Evolutionary conservation across 495 filamentous ascomycete species (phyloP).

Genomic region (Darksidea phi): DNA sequence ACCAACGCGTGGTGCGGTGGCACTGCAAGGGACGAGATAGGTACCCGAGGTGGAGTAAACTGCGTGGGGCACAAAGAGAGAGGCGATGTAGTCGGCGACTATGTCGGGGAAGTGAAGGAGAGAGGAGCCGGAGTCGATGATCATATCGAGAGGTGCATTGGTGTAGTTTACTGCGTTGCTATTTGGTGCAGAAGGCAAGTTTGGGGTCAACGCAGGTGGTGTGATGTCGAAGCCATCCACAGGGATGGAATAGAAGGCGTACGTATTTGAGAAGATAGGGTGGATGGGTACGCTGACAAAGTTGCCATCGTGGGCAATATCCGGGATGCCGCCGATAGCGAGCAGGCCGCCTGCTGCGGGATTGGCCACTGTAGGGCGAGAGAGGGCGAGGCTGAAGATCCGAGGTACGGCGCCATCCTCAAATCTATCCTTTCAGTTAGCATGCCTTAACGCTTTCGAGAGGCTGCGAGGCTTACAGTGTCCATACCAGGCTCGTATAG

Average conservation of each 20-base stretch:
- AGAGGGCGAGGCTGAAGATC: slow-evolving; percentile 56
- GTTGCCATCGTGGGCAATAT: slow-evolving; percentile 39
- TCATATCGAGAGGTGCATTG: slow-evolving; percentile 28
- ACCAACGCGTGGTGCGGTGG: slow-evolving; percentile 53
- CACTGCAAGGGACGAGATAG: slow-evolving; percentile 58
- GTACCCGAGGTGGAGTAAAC: slow-evolving; percentile 47
- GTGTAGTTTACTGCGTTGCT: no score
- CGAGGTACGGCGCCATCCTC: slow-evolving; percentile 51
- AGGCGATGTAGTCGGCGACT: slow-evolving; percentile 50
- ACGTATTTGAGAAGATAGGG: not conserved
- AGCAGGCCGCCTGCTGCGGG: slow-evolving; percentile 40
- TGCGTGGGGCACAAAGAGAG: slow-evolving; percentile 56
- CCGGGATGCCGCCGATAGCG: slow-evolving; percentile 56
- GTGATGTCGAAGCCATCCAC: slow-evolving; percentile 45
- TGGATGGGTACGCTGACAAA: slow-evolving; percentile 48
- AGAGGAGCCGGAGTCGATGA: slow-evolving; percentile 49
- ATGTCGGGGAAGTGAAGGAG: slow-evolving; percentile 45
- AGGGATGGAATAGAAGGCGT: slow-evolving; percentile 49
- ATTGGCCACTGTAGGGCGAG: slow-evolving; percentile 19
- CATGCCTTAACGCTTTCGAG: slow-evolving; percentile 55
- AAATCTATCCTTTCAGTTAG: slow-evolving; percentile 55
- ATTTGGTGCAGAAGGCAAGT: no score
- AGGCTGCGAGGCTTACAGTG: slow-evolving; percentile 8
- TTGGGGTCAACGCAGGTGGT: not conserved
- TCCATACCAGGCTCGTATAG: slow-evolving; percentile 17